Evolutionary conservation across 345 rosid genomes (phyloP).

Genomic region (Salix arbutifolia): DNA sequence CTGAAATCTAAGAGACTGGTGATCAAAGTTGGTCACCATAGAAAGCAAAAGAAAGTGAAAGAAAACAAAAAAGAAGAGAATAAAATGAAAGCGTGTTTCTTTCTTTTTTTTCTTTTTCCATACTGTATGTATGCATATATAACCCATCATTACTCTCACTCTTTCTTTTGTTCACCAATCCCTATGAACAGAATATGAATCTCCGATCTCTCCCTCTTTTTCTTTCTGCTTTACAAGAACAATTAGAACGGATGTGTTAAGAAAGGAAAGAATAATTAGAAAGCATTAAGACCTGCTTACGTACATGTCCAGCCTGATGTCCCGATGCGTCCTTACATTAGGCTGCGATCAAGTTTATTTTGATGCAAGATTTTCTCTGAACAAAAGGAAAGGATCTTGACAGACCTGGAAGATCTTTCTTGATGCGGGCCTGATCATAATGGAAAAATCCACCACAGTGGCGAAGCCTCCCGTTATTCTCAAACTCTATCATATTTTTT

Average conservation of each 20-base stretch:
- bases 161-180: conserved; percentile 45
- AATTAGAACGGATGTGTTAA: neutral
- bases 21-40: no score
- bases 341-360: neutral
- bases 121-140: conserved; percentile 21
- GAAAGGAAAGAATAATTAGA: neutral
- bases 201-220: conserved; percentile 16
- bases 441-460: no score
- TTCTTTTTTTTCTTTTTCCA: conserved; percentile 3
- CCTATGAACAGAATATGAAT: conserved; percentile 28
- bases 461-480: no score
- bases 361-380: no score
- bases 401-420: no score
- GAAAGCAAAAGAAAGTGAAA: conserved; percentile 21
- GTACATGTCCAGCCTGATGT: neutral
- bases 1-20: no score
- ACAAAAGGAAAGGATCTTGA: no score
- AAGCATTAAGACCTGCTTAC: neutral
- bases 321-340: neutral
- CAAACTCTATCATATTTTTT: no score
- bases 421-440: no score
- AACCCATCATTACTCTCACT: conserved; percentile 40
- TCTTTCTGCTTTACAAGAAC: neutral
- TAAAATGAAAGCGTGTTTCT: conserved; percentile 2
- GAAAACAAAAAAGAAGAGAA: conserved; percentile 19